Base-by-base conservation (phyloP, 495 filamentous ascomycete genomes). In the Podospora pseudocomata region DNA sequence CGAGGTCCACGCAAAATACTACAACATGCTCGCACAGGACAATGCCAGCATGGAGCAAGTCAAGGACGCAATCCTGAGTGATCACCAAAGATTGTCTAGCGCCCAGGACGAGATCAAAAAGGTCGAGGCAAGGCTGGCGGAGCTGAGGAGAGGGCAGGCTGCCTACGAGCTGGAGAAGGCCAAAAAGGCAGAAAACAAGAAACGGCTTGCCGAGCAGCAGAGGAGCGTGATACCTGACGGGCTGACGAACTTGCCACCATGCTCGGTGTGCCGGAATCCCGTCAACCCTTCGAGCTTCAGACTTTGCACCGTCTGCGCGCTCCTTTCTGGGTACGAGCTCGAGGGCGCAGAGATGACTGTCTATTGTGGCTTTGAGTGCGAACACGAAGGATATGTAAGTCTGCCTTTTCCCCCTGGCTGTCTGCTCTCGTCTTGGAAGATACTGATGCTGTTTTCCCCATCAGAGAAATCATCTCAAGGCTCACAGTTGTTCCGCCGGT, bases 361-460 rank as follows among this genome's bases (percentile, higher is more conserved):
- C 39, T 86, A 80, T 67, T 86, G 84, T 73, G 82, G 79, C 5
- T 69, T 74, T 18, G 73, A 76, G 23, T 83, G 83, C 71, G 73
- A 77, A 26, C 66, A 78, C 27, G 71, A 79, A 39, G 77, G 79
- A 65, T 77, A 80, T 66, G 81, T 84, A 75, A 75, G 80, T 77
- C 28, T 56, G 13, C 20, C 19, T 65, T 53, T 23, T 4, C 5
- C 62, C 23, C 23, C 23, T 23, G 23, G 23, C 23, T 23, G 23
- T 23, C 23, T 23, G 23, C 23, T 23, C 23, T 23, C 23, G 23
- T 23, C 23, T 23, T 23, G 23, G 23, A 23, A 23, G 23, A 23
- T 23, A 2, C 23, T 23, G 1, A 23, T 23, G 6, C 11, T 28
- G 9, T 28, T 27, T 16, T 27, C 59, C 11, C 2, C 23, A 58